Evolutionary conservation across 352 stramenopile genomes (phyloP), one percentile per base, ranked within the genome.

Genomic region (Blastocystis hominis): DNA sequence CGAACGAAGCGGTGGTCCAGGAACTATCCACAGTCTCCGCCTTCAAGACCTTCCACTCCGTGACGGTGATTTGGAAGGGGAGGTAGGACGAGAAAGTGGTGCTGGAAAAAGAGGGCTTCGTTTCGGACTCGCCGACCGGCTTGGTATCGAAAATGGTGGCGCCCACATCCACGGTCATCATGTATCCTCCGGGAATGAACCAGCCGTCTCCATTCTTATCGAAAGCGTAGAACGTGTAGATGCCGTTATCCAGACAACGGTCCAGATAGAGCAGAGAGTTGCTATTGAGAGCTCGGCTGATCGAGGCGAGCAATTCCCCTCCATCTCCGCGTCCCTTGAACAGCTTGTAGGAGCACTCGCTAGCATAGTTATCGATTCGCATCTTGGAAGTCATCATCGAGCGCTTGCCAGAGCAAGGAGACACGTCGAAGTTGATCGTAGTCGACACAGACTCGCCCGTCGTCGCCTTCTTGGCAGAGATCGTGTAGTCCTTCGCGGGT

Each of bases 51-150:
- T 78, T 78, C 68, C 68, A 78, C 6, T 59, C 44, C 0, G 40
- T 42, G 10, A 62, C 24, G 10, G 59, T 30, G 53, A 78, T 78
- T 46, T 78, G 68, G 68, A 78, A 78, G 30, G 68, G 68, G 42
- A 78, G 24, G 24, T 59, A 55, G 20, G 68, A 44, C 3, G 68
- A 78, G 44, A 78, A 78, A 6, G 36, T 40, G 30, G 68, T 78
- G 17, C 17, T 38, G 10, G 62, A 34, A 20, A 44, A 20, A 0
- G 44, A 56, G 1, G 68, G 40, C 24, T 70, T 70, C 4, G n/a
- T 38, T 3, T 4, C 38, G 6, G 68, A 78, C 4, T 4, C 47
- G 1, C 42, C 42, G 20, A 78, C 4, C 53, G 59, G 44, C 34
- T 30, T 30, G 10, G 62, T 54, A 4, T 78, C 68, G 24, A 78